These are phyloP conservation scores for Colletotrichum theobromicola DNA, from an alignment of 2,329 filamentous ascomycete species.

Conservation along the genomic window DNA sequence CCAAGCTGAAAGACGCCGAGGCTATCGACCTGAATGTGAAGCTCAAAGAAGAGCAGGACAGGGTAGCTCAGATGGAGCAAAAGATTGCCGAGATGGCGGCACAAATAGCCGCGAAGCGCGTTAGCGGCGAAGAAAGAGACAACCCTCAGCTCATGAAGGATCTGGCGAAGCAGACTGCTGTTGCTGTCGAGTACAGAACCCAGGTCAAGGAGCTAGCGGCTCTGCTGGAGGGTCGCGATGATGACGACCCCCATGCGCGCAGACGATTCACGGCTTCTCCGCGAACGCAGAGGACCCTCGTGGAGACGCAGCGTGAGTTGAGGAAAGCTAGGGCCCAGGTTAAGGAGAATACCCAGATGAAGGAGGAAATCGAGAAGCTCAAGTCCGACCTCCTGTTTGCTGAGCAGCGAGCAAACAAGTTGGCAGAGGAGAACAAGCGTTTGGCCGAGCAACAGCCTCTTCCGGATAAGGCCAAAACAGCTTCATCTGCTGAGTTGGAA, in stretches of 20 bases:
- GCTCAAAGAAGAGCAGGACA: constrained; percentile 71
- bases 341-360: constrained; percentile 55
- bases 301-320: constrained; percentile 60
- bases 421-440: constrained; percentile 39
- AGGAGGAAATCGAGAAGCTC: constrained; percentile 57
- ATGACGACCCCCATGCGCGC: constrained; percentile 35
- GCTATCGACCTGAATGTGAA: constrained; percentile 69
- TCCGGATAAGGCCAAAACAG: background rate
- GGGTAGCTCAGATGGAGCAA: constrained; percentile 67
- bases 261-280: constrained; percentile 50
- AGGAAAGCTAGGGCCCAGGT: constrained; percentile 59
- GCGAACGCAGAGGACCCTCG: constrained; percentile 53
- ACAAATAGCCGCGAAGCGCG: constrained; percentile 50
- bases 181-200: constrained; percentile 62
- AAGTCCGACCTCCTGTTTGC: constrained; percentile 54
- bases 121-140: constrained; percentile 45
- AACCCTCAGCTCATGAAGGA: constrained; percentile 56
- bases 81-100: constrained; percentile 65
- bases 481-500: constrained; percentile 19
- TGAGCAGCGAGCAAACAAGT: constrained; percentile 46
- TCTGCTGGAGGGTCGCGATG: constrained; percentile 47
- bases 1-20: constrained; percentile 77
- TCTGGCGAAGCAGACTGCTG: constrained; percentile 61
- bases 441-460: constrained; percentile 25
- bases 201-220: constrained; percentile 65